Evolutionary conservation across 169 alveolate species (phyloP).

Genomic region (Eimeria mitis): DNA sequence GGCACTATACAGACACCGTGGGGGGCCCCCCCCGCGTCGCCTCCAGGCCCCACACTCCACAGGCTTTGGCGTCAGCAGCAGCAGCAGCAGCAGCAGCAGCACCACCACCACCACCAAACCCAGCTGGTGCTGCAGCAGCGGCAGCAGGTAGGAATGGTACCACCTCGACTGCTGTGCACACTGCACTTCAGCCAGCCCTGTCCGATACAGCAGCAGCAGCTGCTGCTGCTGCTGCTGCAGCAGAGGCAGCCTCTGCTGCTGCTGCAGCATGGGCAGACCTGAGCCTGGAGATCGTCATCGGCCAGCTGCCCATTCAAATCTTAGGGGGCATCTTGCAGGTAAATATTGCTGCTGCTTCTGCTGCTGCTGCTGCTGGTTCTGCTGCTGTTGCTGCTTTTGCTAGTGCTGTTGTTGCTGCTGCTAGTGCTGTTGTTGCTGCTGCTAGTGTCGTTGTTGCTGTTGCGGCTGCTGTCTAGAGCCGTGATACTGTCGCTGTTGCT

Average conservation of each 20-base stretch:
- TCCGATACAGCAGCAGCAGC: conserved; percentile 8
- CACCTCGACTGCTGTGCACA: neutral
- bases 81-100: conserved; percentile 18
- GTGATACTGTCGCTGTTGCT: neutral
- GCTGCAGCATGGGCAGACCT: conserved; percentile 19
- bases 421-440: neutral
- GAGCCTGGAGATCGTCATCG: conserved; percentile 5
- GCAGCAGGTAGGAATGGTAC: neutral
- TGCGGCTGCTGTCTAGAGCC: neutral
- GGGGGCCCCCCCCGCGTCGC: conserved; percentile 14
- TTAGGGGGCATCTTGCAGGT: neutral
- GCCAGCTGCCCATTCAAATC: conserved; percentile 12
- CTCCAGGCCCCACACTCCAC: conserved; percentile 4
- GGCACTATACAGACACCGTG: neutral
- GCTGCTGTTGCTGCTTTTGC: neutral
- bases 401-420: neutral
- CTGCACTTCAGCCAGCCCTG: neutral
- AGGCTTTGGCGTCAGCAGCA: conserved; percentile 3
- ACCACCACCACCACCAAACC: neutral
- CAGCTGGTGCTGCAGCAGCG: conserved; percentile 8
- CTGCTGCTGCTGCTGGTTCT: conserved; percentile 9
- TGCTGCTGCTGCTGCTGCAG: neutral
- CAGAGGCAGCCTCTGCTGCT: conserved; percentile 13
- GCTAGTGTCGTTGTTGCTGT: neutral
- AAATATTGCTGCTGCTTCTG: neutral